Evolutionary conservation across 148 eudicot genomes (phyloP).

Genomic region (Vaccinium corymbosum): DNA sequence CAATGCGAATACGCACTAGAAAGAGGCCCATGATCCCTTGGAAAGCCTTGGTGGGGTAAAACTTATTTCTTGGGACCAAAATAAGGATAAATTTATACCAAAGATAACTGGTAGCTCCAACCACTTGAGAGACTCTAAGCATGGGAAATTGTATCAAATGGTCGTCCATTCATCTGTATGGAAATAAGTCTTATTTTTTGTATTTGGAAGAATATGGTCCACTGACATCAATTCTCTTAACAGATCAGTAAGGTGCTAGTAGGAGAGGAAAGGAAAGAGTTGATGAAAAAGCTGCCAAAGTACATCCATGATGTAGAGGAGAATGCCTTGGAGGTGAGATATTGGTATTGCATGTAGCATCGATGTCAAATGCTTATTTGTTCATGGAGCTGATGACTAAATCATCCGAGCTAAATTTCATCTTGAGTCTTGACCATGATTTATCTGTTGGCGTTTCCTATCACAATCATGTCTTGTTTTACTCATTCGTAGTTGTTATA

Average conservation of each 20-base stretch:
- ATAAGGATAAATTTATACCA: background rate
- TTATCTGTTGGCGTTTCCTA: background rate
- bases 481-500: background rate
- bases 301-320: constrained; percentile 84
- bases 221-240: background rate
- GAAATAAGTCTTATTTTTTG: background rate
- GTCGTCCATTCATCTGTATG: background rate
- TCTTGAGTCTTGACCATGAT: background rate
- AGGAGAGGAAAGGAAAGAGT: constrained; percentile 74
- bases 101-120: background rate
- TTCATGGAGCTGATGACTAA: background rate
- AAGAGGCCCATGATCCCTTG: background rate
- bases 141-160: background rate
- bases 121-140: background rate
- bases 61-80: background rate
- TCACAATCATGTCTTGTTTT: background rate
- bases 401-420: background rate
- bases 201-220: background rate
- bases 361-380: background rate
- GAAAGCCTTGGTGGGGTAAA: background rate
- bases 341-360: background rate
- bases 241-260: constrained; percentile 83
- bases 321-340: constrained; percentile 77
- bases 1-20: background rate
- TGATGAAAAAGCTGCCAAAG: constrained; percentile 81